These are phyloP conservation scores for Metschnikowia orientalis DNA, from an alignment of 805 yeast genomes.

Conservation along the genomic window DNA sequence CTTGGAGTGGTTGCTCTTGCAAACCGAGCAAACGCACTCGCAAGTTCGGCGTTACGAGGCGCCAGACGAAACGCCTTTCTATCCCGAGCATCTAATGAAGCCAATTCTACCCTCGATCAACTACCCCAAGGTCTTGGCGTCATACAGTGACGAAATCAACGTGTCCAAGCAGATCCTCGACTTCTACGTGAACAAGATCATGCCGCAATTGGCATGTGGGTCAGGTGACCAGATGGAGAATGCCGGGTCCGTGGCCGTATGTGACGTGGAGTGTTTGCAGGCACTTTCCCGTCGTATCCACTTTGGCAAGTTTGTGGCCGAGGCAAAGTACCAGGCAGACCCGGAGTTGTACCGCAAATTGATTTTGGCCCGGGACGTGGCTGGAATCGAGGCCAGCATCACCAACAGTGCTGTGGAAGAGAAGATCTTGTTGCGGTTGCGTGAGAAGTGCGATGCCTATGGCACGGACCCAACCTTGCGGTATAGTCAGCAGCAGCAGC, in stretches of 20 bases:
- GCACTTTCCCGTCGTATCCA: slow-evolving; percentile 89
- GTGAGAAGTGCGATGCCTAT: slow-evolving; percentile 77
- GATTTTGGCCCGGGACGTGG: slow-evolving; percentile 60
- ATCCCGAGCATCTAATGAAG: slow-evolving; percentile 59
- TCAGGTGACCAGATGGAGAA: slow-evolving; percentile 78
- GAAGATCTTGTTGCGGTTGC: slow-evolving; percentile 71
- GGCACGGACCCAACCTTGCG: slow-evolving; percentile 83
- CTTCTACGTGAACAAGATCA: slow-evolving; percentile 67
- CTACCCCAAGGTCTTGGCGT: slow-evolving; percentile 76
- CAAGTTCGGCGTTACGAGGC: slow-evolving; percentile 88
- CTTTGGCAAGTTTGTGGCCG: slow-evolving; percentile 97
- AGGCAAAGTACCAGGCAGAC: slow-evolving; percentile 78
- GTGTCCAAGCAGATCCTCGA: slow-evolving; percentile 66
- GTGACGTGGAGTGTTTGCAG: slow-evolving; percentile 85
- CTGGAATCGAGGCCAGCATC: slow-evolving; percentile 74
- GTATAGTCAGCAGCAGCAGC: slow-evolving; percentile 62
- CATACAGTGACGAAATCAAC: slow-evolving; percentile 68
- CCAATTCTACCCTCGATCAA: slow-evolving; percentile 77
- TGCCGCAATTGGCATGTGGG: slow-evolving; percentile 65
- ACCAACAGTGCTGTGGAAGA: slow-evolving; percentile 86
- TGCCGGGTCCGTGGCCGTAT: slow-evolving; percentile 76
- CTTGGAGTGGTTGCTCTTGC: slow-evolving; percentile 78
- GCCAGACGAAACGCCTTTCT: slow-evolving; percentile 91
- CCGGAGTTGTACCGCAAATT: slow-evolving; percentile 57
- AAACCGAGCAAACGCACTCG: slow-evolving; percentile 60